These are phyloP conservation scores for Cyclotella atomus DNA, from an alignment of 108 stramenopile species.

Conservation along the genomic window DNA sequence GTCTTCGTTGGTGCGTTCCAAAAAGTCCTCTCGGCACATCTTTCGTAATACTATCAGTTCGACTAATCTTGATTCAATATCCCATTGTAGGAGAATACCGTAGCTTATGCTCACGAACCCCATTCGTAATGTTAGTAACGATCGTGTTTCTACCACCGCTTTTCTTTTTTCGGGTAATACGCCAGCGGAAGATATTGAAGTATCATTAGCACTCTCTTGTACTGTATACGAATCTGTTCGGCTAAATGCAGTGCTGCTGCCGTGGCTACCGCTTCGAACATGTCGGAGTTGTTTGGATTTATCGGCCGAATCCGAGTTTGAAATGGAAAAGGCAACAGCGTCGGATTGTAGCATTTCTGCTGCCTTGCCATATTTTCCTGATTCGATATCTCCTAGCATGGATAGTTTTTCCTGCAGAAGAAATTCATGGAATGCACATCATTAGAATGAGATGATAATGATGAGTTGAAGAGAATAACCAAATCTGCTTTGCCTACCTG, in stretches of 20 bases:
- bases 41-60: slow-evolving; percentile 41
- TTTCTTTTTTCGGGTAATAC: neutral
- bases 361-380: slow-evolving; percentile 46
- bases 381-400: slow-evolving; percentile 47
- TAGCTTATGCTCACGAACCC: slow-evolving; percentile 52
- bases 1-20: slow-evolving; percentile 20
- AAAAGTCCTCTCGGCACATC: slow-evolving; percentile 49
- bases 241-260: neutral
- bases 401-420: slow-evolving; percentile 28
- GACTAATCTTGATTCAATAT: slow-evolving; percentile 24
- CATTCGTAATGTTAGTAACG: slow-evolving; percentile 43
- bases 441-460: neutral
- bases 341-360: slow-evolving; percentile 50
- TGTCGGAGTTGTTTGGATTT: neutral
- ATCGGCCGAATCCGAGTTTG: neutral
- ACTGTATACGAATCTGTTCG: neutral
- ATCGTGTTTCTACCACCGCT: slow-evolving; percentile 46
- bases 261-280: slow-evolving; percentile 2
- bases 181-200: neutral
- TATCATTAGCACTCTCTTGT: neutral
- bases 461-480: neutral
- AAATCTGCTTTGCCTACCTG: neutral
- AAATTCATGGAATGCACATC: neutral
- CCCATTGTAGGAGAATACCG: slow-evolving; percentile 51
- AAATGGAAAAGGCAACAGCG: slow-evolving; percentile 35